Base-by-base conservation (phyloP, 768 basidiomycete genomes). In the Coprinopsis sp. region DNA sequence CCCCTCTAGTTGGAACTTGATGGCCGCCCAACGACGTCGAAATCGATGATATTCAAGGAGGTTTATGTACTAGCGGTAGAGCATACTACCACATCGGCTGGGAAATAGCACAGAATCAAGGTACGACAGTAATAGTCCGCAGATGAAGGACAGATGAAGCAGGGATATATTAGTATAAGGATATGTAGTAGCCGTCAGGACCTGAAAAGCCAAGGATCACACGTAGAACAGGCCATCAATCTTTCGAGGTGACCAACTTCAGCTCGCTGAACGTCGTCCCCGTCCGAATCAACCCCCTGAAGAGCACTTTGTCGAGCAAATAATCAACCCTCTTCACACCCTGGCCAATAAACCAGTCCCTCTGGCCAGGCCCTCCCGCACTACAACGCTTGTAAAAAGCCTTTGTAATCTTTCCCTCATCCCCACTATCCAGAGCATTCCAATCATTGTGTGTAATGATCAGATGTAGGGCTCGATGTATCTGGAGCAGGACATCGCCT, bases 251-350 rank as follows among this genome's bases (percentile, higher is more conserved):
- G 33, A 67, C 51, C 54, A 75, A 43, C 52, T 60, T 69, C 49
- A 74, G 49, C n/a, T 59, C 54, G 2, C 65, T 67, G 40, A 58
- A 66, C 1, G 64, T 64, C 27, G 74, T 68, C 3, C 66, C 69
- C 31, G 59, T 64, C 51, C 71, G 65, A 6, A 70, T 63, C 37
- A 81, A 47, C 14, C 80, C 80, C 49, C 68, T 70, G 59, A 82
- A 73, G 54, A 60, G 66, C 2, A 67, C 66, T 43, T 66, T 71
- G 6, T 71, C 74, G 37, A 64, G 46, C 51, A 83, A 62, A 59
- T 76, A 83, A 65, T 85, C 83, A 3, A 84, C 68, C 48, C 77
- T 68, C 63, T 77, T 81, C 14, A 84, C 71, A 0, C 79, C 80
- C 61, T 76, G 72, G 12, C 60, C 66, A 50, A 67, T 58, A 58